Percentiles rank a stretch among this genome's conserved stretches.
phyloP scores from a whole-genome alignment of 176 grass and related monocot genomes.

The Oryza coarctata region DNA sequence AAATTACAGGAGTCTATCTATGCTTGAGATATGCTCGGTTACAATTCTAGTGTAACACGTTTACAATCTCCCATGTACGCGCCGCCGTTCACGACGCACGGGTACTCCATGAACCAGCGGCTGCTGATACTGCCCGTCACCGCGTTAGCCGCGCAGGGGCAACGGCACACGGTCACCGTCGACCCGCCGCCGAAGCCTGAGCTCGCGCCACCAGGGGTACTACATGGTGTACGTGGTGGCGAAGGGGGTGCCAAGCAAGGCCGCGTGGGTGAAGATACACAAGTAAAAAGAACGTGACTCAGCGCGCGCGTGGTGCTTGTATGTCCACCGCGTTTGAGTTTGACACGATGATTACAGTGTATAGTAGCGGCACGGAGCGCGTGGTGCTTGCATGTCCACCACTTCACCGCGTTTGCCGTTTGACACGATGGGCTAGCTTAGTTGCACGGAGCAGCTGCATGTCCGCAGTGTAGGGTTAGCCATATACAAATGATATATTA shows the following conservation, averaged over 20 bases:
- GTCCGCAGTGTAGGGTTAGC: background rate
- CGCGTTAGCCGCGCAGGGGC: conserved; percentile 13
- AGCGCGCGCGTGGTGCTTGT: background rate
- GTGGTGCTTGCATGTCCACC: background rate
- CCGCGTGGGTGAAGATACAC: conserved; percentile 63
- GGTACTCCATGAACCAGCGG: conserved; percentile 85
- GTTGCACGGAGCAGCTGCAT: background rate
- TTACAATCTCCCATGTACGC: conserved; percentile 89
- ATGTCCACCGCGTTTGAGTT: background rate
- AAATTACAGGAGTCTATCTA: too few relatives aligned
- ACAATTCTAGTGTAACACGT: too few relatives aligned
- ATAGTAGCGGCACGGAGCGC: background rate
- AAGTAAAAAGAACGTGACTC: background rate
- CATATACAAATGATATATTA: too few relatives aligned
- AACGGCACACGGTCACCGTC: background rate
- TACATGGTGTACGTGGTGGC: conserved; percentile 62
- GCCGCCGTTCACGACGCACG: conserved; percentile 84
- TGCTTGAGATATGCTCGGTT: too few relatives aligned
- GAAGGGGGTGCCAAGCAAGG: conserved; percentile 69
- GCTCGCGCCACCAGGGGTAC: conserved; percentile 71
- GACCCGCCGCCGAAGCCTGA: conserved; percentile 46
- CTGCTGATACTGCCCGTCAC: conserved; percentile 54
- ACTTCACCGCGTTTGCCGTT: background rate
- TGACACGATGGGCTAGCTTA: background rate
- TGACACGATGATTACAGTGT: background rate